Conservation (phyloP, 768 basidiomycete genomes). For the Dioszegia hungarica region DNA sequence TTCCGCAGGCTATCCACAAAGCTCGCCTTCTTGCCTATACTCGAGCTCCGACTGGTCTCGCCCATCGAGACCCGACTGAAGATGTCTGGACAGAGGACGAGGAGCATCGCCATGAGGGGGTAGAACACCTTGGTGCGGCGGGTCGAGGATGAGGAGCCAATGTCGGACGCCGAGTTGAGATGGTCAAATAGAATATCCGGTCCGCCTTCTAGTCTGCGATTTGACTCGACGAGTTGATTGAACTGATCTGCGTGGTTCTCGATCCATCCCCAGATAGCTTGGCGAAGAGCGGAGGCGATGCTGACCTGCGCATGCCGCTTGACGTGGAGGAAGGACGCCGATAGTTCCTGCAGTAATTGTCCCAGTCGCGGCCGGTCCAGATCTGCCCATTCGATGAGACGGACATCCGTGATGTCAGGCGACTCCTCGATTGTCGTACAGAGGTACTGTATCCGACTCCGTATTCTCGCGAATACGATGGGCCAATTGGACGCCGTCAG, state of each 20-base stretch:
- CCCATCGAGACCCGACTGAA: conserved; percentile 42
- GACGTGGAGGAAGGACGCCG: conserved; percentile 77
- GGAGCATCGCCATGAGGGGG: conserved; percentile 72
- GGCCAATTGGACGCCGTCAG: conserved; percentile 84
- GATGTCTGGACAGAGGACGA: conserved; percentile 70
- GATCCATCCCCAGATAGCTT: conserved; percentile 87
- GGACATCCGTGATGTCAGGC: conserved; percentile 68
- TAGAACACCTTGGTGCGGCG: conserved; percentile 56
- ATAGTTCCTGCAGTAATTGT: conserved; percentile 70
- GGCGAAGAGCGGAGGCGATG: conserved; percentile 66
- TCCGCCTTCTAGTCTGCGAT: conserved; percentile 65
- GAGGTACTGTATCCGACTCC: conserved; percentile 64
- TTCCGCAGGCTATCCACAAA: conserved; percentile 51
- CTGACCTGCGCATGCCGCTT: conserved; percentile 66
- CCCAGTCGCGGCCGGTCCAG: conserved; percentile 66
- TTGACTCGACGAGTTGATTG: conserved; percentile 62
- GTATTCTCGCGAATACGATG: conserved; percentile 67
- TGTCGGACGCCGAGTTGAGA: conserved; percentile 55
- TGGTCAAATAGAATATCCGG: conserved; percentile 84
- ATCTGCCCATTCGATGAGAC: conserved; percentile 69
- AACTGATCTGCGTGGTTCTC: conserved; percentile 72
- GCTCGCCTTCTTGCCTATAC: conserved; percentile 35
- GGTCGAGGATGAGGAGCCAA: conserved; percentile 21
- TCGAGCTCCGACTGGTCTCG: conserved; percentile 8
- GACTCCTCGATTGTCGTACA: conserved; percentile 53